Evolutionary conservation across 2,329 filamentous ascomycete species (phyloP).

Genomic region (Pseudocercospora ulei): DNA sequence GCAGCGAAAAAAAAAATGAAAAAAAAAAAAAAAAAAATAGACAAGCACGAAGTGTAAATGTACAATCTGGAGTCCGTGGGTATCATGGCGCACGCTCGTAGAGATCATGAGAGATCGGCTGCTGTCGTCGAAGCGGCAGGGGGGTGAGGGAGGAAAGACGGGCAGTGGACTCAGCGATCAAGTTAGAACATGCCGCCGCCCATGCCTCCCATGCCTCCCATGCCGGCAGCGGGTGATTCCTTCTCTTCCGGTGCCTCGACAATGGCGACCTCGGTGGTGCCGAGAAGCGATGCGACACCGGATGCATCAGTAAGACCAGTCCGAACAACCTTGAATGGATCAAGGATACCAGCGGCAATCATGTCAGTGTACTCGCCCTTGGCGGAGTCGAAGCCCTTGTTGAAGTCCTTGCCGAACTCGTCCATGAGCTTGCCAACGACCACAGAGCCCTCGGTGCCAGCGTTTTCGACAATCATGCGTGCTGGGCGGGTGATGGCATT

Average conservation of each 20-base stretch:
- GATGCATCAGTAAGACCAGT: constrained; percentile 90
- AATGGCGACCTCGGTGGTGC: constrained; percentile 96
- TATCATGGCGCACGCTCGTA: constrained; percentile 18
- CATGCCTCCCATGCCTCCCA: constrained; percentile 49
- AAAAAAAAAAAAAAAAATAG: constrained; percentile 7
- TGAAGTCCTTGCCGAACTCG: constrained; percentile 84
- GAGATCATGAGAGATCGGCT: constrained; percentile 18
- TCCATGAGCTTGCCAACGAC: constrained; percentile 97
- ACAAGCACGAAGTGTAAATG: constrained; percentile 16
- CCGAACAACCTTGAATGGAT: constrained; percentile 98
- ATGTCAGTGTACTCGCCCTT: constrained; percentile 99
- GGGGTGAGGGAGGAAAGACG: background rate
- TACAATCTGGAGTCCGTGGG: constrained; percentile 16
- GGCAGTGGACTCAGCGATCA: constrained; percentile 1
- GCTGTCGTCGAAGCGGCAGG: constrained; percentile 9
- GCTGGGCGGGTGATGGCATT: constrained; percentile 94
- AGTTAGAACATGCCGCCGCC: constrained; percentile 37
- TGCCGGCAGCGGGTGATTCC: constrained; percentile 46
- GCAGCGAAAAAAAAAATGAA: constrained; percentile 5
- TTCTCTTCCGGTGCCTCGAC: constrained; percentile 95
- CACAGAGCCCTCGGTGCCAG: constrained; percentile 87
- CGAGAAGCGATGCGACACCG: constrained; percentile 90
- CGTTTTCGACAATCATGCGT: constrained; percentile 94
- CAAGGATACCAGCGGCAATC: constrained; percentile 92
- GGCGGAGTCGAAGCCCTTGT: constrained; percentile 93